Evolutionary conservation across 148 eudicot species (phyloP).

Genomic region (Rhododendron ferrugineum): DNA sequence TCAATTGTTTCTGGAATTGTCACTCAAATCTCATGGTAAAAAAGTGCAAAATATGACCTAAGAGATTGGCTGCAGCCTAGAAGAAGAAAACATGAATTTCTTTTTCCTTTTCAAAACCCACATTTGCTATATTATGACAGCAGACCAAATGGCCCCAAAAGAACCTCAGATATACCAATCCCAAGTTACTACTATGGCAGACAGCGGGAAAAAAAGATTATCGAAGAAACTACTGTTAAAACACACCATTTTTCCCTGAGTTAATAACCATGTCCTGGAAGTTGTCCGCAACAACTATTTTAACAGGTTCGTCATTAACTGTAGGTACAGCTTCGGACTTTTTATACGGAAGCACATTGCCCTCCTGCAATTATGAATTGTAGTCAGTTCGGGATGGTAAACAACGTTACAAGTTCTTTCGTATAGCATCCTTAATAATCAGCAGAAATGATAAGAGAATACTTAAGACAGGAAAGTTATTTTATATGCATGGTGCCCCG

Average conservation of each 20-base stretch:
- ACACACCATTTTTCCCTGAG: slow-evolving; percentile 55
- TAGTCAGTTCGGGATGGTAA: background rate
- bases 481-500: background rate
- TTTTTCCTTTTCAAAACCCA: background rate
- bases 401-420: background rate
- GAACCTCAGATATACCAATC: background rate
- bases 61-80: background rate
- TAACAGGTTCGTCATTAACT: slow-evolving; percentile 56
- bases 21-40: background rate
- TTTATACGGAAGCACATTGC: slow-evolving; percentile 41
- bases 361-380: slow-evolving; percentile 36
- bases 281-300: slow-evolving; percentile 64
- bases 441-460: background rate
- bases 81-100: background rate
- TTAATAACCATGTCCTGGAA: slow-evolving; percentile 48
- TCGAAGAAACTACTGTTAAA: background rate
- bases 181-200: background rate
- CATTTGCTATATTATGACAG: background rate
- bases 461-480: background rate
- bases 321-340: slow-evolving; percentile 64
- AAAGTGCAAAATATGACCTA: background rate
- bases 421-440: background rate
- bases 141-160: background rate
- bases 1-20: background rate
- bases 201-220: background rate